Evolutionary conservation across 345 rosid genomes (phyloP).

Genomic region (Dimocarpus longan): DNA sequence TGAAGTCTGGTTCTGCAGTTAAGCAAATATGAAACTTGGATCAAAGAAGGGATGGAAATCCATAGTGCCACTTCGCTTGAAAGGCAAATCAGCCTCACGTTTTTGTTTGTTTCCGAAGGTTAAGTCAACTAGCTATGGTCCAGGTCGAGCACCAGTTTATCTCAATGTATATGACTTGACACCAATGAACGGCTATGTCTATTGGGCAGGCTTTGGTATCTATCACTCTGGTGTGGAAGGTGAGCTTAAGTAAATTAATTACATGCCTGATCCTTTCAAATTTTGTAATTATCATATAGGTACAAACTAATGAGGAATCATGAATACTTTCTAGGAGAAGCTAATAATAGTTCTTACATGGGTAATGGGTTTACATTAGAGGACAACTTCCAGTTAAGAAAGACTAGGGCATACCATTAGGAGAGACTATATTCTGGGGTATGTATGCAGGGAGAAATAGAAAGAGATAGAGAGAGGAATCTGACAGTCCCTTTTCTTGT

Average conservation of each 20-base stretch:
- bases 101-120: constrained; percentile 75
- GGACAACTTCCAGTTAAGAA: neutral
- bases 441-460: no score
- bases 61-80: constrained; percentile 50
- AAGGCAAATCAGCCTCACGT: constrained; percentile 63
- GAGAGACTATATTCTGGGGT: neutral
- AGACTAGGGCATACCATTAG: neutral
- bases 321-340: neutral
- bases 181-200: constrained; percentile 80
- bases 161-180: constrained; percentile 96
- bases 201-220: constrained; percentile 97
- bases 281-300: neutral
- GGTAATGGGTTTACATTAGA: neutral
- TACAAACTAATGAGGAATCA: neutral
- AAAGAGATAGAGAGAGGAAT: no score
- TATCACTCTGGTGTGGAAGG: constrained; percentile 99
- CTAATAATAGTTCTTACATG: neutral
- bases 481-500: no score
- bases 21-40: constrained; percentile 61
- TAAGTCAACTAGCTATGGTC: constrained; percentile 58
- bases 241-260: constrained; percentile 37
- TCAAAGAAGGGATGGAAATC: constrained; percentile 68
- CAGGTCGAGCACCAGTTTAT: constrained; percentile 74
- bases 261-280: constrained; percentile 14
- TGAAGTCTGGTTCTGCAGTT: constrained; percentile 19